Evolutionary conservation across 2,329 filamentous ascomycete genomes (phyloP), one percentile per base, ranked within the genome.

Genomic region (Bipolaris gigantea): DNA sequence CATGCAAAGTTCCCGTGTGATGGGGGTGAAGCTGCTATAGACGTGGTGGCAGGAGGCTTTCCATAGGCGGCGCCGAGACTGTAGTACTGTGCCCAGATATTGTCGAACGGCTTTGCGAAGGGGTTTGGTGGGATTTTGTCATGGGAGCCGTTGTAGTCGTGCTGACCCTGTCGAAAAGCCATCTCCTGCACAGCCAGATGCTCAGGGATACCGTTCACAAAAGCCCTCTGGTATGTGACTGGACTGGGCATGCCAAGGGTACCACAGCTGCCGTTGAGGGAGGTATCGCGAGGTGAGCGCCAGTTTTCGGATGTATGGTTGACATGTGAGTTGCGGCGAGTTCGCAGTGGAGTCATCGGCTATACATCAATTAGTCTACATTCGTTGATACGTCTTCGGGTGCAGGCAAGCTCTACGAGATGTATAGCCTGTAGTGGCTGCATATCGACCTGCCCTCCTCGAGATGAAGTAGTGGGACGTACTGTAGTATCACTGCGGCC

Each of bases 121-220:
- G 64, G 65, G 27, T 55, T 69, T 18, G 55, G 10, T 11, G 65
- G 58, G 5, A 58, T 10, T 5, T 54, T 39, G 18, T 57, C 46
- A 4, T 45, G 44, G 16, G 50, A 27, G 15, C 47, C 52, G 27
- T 44, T 49, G 11, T 40, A 41, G 21, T 65, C 60, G 15, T 56
- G 48, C 36, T 66, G 64, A 27, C 65, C 66, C 32, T 63, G 60
- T 43, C 65, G 65, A 43, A 67, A 66, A 10, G 61, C 66, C 48
- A 62, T 59, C 39, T 66, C 66, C 40, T 67, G 61, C 9, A 68
- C 65, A 23, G 59, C 56, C 1, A 61, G 44, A 19, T 48, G 33
- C 49, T 67, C 62, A 9, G 63, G 55, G 13, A 69, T 47, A 18
- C 60, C 61, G 18, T 35, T 48, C 30, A 67, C 39, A 6, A 55